Evolutionary conservation across 331 rosid genomes (phyloP).

Genomic region (Dryas integrifolia): DNA sequence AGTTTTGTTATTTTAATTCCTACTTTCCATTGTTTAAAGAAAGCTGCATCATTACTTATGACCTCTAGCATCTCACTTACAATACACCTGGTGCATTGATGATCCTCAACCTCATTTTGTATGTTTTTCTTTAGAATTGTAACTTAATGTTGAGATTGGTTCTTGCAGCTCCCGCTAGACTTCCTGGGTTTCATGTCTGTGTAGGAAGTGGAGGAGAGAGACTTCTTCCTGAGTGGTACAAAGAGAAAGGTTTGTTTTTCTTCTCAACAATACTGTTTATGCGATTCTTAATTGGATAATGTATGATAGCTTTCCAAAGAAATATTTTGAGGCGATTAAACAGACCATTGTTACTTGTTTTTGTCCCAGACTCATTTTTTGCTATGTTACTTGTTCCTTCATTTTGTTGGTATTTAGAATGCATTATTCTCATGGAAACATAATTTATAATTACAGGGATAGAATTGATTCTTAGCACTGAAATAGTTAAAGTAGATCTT

Average conservation of each 20-base stretch:
- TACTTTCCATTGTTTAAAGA: neutral
- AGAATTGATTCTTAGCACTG: slow-evolving; percentile 79
- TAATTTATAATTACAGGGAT: slow-evolving; percentile 59
- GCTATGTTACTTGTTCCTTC: neutral
- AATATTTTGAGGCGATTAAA: neutral
- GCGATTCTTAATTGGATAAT: neutral
- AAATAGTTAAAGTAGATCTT: slow-evolving; percentile 78
- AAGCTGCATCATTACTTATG: neutral
- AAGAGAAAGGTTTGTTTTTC: slow-evolving; percentile 58
- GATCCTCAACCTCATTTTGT: neutral
- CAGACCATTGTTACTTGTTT: neutral
- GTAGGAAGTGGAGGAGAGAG: slow-evolving; percentile 99
- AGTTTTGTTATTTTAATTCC: slow-evolving; percentile 28
- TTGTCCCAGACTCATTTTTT: neutral
- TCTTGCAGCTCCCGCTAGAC: slow-evolving; percentile 96
- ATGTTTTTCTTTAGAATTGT: neutral
- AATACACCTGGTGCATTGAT: neutral
- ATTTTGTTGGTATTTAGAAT: neutral
- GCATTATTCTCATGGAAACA: slow-evolving; percentile 27
- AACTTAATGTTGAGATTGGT: slow-evolving; percentile 3
- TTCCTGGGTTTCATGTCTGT: slow-evolving; percentile 88
- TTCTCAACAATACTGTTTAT: neutral
- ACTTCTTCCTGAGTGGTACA: slow-evolving; percentile 86
- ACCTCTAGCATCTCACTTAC: neutral
- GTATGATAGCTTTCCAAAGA: neutral